Conservation (phyloP, 352 stramenopile species). For the Pythium aristosporum region DNA sequence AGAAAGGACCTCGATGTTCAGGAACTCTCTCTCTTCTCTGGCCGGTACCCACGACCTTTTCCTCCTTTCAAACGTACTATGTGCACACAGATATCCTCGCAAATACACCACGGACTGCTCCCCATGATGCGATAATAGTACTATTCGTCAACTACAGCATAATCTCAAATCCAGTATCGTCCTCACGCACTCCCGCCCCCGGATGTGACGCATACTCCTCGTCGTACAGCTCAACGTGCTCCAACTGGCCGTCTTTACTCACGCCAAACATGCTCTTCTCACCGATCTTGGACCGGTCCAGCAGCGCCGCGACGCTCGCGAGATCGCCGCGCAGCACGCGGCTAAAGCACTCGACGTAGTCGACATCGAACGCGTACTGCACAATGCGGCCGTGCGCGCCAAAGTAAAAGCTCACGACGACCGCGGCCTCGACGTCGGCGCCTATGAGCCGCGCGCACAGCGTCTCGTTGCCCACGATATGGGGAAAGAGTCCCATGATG, state of each 20-base stretch:
- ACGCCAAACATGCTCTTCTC: slow-evolving; percentile 39
- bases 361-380: slow-evolving; percentile 35
- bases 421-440: slow-evolving; percentile 30
- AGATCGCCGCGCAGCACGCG: slow-evolving; percentile 33
- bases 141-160: no score
- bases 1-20: no score
- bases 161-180: no score
- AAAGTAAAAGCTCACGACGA: slow-evolving; percentile 39
- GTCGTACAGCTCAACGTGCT: slow-evolving; percentile 8
- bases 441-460: slow-evolving; percentile 42
- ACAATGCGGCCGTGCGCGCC: slow-evolving; percentile 29
- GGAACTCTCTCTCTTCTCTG: no score
- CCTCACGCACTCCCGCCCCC: no score
- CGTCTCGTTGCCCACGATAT: slow-evolving; percentile 39
- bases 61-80: no score
- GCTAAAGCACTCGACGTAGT: slow-evolving; percentile 41
- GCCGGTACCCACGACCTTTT: no score
- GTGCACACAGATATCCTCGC: no score
- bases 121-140: no score
- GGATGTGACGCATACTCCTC: no score
- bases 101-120: no score
- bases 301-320: slow-evolving; percentile 29
- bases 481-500: slow-evolving; percentile 45
- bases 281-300: slow-evolving; percentile 35
- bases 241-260: slow-evolving; percentile 8